A percentile compares a stretch with the other conserved stretches of the same genome.
These are phyloP conservation scores for Microstegium vimineum DNA, from an alignment of 176 grass and related monocot species.

Conservation along the genomic window DNA sequence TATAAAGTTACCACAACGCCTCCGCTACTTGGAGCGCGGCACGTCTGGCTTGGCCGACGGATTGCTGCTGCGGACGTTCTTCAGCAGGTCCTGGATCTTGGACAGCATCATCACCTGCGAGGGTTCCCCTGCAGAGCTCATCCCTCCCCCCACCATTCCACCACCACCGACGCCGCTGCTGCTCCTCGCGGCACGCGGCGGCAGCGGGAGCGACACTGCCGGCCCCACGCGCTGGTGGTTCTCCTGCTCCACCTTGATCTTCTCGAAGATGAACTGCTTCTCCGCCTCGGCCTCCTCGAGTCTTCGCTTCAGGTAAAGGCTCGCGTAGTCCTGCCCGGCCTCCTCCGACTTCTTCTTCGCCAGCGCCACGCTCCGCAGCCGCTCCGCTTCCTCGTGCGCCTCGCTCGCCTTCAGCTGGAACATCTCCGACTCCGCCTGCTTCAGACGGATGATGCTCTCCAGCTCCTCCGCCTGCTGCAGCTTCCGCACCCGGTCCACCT, in stretches of 20 bases:
- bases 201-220: no score
- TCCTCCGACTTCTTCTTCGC: constrained; percentile 71
- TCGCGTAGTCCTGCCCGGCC: constrained; percentile 73
- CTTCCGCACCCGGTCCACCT: constrained; percentile 43
- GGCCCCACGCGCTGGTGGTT: not conserved
- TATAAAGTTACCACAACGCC: no score
- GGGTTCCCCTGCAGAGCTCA: not conserved
- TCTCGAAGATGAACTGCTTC: constrained; percentile 75
- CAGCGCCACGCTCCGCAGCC: constrained; percentile 52
- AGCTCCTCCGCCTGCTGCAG: constrained; percentile 75
- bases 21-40: constrained; percentile 40
- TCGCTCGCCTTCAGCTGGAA: constrained; percentile 86
- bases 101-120: constrained; percentile 66
- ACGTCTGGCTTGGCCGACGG: constrained; percentile 41
- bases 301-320: constrained; percentile 70
- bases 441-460: constrained; percentile 65
- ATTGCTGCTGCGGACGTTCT: constrained; percentile 61
- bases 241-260: constrained; percentile 76
- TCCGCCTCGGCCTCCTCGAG: constrained; percentile 91
- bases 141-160: not conserved
- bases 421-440: constrained; percentile 84
- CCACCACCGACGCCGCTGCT: no score
- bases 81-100: constrained; percentile 83
- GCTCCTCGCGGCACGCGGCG: no score
- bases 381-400: constrained; percentile 73